Evolutionary conservation across 2,329 filamentous ascomycete genomes (phyloP).

Genomic region (Fusarium subtropicale): DNA sequence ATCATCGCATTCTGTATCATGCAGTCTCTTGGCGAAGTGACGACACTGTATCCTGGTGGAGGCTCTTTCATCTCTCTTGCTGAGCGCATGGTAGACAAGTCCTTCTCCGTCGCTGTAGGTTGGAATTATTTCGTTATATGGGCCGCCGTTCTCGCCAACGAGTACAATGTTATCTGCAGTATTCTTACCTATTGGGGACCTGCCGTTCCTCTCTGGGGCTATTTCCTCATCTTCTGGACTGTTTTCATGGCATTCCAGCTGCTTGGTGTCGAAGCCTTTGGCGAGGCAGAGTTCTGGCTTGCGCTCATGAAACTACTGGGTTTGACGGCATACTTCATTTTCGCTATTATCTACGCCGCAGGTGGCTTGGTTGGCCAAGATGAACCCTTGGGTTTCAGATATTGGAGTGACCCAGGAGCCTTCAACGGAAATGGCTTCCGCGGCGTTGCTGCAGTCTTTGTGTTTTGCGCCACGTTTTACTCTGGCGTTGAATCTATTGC

Average conservation of each 20-base stretch:
- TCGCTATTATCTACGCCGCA: constrained; percentile 77
- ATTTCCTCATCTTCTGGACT: constrained; percentile 80
- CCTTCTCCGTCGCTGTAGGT: constrained; percentile 74
- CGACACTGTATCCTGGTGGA: constrained; percentile 77
- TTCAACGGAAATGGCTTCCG: constrained; percentile 75
- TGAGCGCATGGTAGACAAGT: constrained; percentile 77
- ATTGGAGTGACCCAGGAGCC: constrained; percentile 78
- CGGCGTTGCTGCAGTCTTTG: constrained; percentile 73
- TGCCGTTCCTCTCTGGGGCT: constrained; percentile 71
- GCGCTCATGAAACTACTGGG: constrained; percentile 77
- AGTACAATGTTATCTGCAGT: constrained; percentile 76
- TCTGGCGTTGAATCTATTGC: constrained; percentile 74
- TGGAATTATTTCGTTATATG: constrained; percentile 80
- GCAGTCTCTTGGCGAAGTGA: constrained; percentile 80
- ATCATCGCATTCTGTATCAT: constrained; percentile 76
- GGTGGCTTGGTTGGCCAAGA: constrained; percentile 71
- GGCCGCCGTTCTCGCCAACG: constrained; percentile 73
- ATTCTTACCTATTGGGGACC: constrained; percentile 76
- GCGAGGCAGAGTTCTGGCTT: constrained; percentile 84
- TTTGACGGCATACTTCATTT: constrained; percentile 77
- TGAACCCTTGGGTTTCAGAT: constrained; percentile 73
- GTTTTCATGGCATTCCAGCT: constrained; percentile 76
- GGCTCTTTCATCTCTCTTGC: constrained; percentile 78
- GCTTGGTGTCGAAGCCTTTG: constrained; percentile 78
- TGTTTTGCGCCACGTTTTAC: constrained; percentile 77